Conservation (phyloP, 371 early-diverging fungal genomes). For the Blastocladiella emersonii region DNA sequence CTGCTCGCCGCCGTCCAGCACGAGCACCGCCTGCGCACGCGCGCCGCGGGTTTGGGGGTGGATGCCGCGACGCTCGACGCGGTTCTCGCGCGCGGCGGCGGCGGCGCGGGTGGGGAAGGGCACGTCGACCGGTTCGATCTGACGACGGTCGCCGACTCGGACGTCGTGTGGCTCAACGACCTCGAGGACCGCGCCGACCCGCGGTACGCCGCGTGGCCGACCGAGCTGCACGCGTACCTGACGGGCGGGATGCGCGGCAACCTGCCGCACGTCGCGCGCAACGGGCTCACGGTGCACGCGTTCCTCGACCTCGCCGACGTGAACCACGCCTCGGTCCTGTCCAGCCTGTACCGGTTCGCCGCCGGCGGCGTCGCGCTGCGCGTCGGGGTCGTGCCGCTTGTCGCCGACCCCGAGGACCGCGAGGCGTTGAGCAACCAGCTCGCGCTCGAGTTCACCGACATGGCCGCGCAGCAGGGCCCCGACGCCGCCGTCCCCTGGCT, state of each 20-base stretch:
- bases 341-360: slow-evolving; percentile 39
- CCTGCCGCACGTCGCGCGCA: slow-evolving; percentile 31
- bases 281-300: slow-evolving; percentile 53
- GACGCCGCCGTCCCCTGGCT: slow-evolving; percentile 9
- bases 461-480: slow-evolving; percentile 16
- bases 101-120: too few species aligned
- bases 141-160: slow-evolving; percentile 11
- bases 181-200: slow-evolving; percentile 68
- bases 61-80: too few species aligned
- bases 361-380: slow-evolving; percentile 58
- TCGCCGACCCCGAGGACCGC: too few species aligned
- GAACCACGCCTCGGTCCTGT: slow-evolving; percentile 29
- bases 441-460: slow-evolving; percentile 18
- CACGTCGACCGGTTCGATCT: too few species aligned
- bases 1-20: too few species aligned
- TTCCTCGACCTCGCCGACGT: slow-evolving; percentile 44
- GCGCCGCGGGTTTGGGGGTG: too few species aligned
- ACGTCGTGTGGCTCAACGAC: slow-evolving; percentile 82
- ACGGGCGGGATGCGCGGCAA: slow-evolving; percentile 27
- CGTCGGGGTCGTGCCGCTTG: slow-evolving; percentile 60
- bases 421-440: too few species aligned
- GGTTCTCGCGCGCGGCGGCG: too few species aligned
- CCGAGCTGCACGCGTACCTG: slow-evolving; percentile 7
- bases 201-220: slow-evolving; percentile 55
- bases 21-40: too few species aligned